Base-by-base conservation (phyloP, 1,284 basidiomycete genomes). In the Apiotrichum siamense region DNA sequence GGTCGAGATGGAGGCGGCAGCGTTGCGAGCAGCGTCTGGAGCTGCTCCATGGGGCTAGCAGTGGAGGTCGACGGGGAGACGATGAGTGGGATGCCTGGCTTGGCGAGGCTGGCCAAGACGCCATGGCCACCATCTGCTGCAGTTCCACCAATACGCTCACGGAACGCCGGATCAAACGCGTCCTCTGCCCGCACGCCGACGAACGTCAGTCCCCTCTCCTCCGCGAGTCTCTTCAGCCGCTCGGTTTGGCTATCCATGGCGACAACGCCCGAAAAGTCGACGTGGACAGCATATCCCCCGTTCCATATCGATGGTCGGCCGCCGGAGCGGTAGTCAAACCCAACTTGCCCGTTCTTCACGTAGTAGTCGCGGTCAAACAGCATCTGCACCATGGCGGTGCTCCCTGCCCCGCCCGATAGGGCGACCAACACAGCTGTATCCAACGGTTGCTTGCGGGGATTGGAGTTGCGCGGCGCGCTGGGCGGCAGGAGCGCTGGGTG, bases 1-100 rank as follows among this genome's bases (percentile, higher is more conserved):
- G 86, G 76, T 11, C 88, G 86, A 0, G 88, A 89, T 27, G 83
- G 79, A 0, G 87, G 86, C 0, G 90, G 88, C 0, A 92, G 77
- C 1, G 85, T 81, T 1, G 79, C 71, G 2, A 93, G 78, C 57
- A 86, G 86, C 10, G 74, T 64, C 25, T 75, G 79, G 12, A 91
- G 76, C 17, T 78, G 72, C 1, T 75, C 67, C 1, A 78, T 56
- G 4, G 86, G 80, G 7, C 72, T 72, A 36, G 54, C 44, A 21
- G 65, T 51, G 13, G 63, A 55, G 50, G 64, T 57, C 62, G 58
- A 44, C 45, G 70, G 63, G 25, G 68, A 57, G 2, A 27, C 20
- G 48, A 36, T 75, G 66, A 25, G 63, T 70, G 62, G 60, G 1
- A 68, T 52, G 27, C 64, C 59, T 23, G 55, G 47, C 45, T 62